These are phyloP conservation scores for Peronospora belbahrii DNA, from an alignment of 352 stramenopile species.

Conservation along the genomic window DNA sequence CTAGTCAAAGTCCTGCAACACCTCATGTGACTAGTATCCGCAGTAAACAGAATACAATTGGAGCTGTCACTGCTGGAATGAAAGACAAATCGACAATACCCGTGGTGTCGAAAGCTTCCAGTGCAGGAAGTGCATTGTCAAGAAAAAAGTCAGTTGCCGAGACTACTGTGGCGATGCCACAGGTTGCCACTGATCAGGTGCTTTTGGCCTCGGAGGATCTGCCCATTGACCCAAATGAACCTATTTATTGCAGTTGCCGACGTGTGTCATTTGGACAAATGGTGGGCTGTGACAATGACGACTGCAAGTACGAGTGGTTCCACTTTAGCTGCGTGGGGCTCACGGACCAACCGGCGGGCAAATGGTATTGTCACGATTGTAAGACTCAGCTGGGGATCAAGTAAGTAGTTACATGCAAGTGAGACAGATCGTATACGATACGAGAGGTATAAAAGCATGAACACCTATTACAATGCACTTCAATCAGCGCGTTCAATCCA, in stretches of 20 bases:
- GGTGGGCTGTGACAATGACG: constrained; percentile 89
- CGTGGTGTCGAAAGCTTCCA: constrained; percentile 13
- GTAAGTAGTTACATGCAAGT: constrained; percentile 15
- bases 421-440: neutral
- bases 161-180: constrained; percentile 18
- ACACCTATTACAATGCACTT: too few relatives aligned
- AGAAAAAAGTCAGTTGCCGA: constrained; percentile 54
- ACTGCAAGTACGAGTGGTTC: constrained; percentile 91
- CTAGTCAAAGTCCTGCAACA: constrained; percentile 13
- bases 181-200: constrained; percentile 6
- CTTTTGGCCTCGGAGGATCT: constrained; percentile 66
- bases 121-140: constrained; percentile 7
- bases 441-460: too few relatives aligned
- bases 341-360: constrained; percentile 70
- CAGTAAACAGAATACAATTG: constrained; percentile 26
- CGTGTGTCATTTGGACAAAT: constrained; percentile 88
- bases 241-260: constrained; percentile 82
- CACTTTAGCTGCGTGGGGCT: constrained; percentile 87
- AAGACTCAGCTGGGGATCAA: constrained; percentile 63
- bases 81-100: constrained; percentile 18
- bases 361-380: constrained; percentile 83
- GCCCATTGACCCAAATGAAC: constrained; percentile 83
- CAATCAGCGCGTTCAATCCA: too few relatives aligned
- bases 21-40: constrained; percentile 15
- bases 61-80: constrained; percentile 2